Base-by-base conservation (phyloP, 306 rosid species). In the Cucurbita moschata region DNA sequence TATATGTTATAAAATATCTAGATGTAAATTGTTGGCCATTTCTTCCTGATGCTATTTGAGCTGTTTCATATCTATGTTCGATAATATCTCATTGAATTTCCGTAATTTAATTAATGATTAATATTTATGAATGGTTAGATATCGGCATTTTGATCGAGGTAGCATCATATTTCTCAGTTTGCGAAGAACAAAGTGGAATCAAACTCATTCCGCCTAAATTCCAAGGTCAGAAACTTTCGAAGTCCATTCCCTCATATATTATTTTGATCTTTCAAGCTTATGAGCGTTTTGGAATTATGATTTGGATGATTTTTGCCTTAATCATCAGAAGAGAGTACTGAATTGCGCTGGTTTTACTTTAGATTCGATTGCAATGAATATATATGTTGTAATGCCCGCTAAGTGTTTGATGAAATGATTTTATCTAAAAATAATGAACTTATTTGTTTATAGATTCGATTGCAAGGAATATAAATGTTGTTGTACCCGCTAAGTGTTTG, bases 71-170 rank as follows among this genome's bases (percentile, higher is more conserved):
- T 23, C 38, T 23, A 57, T 10, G 11, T 8, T 56, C 10, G 3
- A 3, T 9, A 21, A 1, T 4, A 8, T 56, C 4, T 56, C 1
- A 4, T 8, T 55, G 60, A 19, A 55, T 55, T 19, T 8, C 10
- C 5, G 0, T 54, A 26, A 58, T 23, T 26, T 57, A 39, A 57
- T 23, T 23, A 4, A 23, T 18, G 11, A 0, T 30, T 15, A 7
- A 3, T 2, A 52, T 21, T 13, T 3, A 3, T 57, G 39, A 14
- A 30, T 30, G 63, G 61, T 69, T 12, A 87, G 97, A 84, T 87
- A 88, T 79, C 96, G 91, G 19, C 98, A 87, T 82, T 79, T 90
- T 90, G 81, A 90, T 93, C 93, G 7, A 16, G 53, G n/a, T 49
- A 49, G 13, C 44, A 13, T 60, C 66, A 37, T 35, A 49, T 12